phyloP scores from a whole-genome alignment of 2,329 filamentous ascomycete genomes.

The Fusarium domesticum region DNA sequence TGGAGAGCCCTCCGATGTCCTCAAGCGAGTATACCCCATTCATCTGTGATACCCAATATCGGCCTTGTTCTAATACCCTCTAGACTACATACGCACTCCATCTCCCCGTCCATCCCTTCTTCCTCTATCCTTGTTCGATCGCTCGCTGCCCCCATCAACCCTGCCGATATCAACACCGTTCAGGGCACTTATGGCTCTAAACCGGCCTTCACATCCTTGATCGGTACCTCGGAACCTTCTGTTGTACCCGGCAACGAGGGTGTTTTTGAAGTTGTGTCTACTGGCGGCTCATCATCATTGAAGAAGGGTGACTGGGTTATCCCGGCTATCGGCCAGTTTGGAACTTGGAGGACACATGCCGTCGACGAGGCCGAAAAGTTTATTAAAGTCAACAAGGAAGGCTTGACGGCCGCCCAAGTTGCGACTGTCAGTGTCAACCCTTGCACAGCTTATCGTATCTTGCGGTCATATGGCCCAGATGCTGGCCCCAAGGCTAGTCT shows the following conservation, averaged over 20 bases:
- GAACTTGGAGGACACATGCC: conserved; percentile 93
- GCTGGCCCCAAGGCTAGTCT: conserved; percentile 45
- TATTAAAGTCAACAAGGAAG: conserved; percentile 67
- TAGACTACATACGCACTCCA: conserved; percentile 71
- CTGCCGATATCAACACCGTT: conserved; percentile 96
- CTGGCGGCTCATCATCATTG: conserved; percentile 56
- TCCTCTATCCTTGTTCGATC: conserved; percentile 73
- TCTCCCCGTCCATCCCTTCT: conserved; percentile 68
- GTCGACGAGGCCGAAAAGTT: conserved; percentile 58
- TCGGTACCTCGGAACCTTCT: conserved; percentile 74
- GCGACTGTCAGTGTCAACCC: conserved; percentile 92
- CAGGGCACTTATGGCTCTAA: conserved; percentile 93
- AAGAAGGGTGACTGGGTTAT: conserved; percentile 89
- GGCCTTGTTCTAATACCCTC: neutral
- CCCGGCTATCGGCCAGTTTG: conserved; percentile 76
- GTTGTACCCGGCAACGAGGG: conserved; percentile 89
- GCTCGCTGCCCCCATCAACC: conserved; percentile 90
- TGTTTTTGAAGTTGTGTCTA: conserved; percentile 80
- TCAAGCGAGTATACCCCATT: conserved; percentile 46
- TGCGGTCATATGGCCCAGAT: conserved; percentile 68
- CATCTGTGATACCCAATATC: too few species aligned
- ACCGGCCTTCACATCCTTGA: conserved; percentile 69
- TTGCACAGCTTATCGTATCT: conserved; percentile 89
- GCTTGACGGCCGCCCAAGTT: conserved; percentile 71
- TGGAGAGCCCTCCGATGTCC: conserved; percentile 71